A percentile compares a stretch with the other conserved stretches of the same genome.
phyloP scores from a whole-genome alignment of 768 basidiomycete species.

The Gymnopilus junonius region DNA sequence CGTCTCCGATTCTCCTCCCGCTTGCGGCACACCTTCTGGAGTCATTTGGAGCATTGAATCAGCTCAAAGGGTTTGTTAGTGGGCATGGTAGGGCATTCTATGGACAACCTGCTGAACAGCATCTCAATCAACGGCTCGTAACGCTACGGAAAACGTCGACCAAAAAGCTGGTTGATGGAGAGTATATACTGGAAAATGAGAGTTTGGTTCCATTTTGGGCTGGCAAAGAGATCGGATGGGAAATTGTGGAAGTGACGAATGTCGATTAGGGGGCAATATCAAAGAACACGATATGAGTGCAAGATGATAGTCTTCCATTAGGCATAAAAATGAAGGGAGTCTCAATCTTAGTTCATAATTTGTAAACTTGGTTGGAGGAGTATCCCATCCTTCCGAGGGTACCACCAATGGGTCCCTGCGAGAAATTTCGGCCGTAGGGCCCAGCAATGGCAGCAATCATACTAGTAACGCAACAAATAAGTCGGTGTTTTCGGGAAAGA shows the following conservation, averaged over 20 bases:
- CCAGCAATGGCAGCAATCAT: conserved; percentile 81
- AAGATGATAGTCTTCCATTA: not conserved
- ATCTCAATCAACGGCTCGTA: conserved; percentile 37
- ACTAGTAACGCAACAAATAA: conserved; percentile 47
- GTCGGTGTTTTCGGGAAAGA: not conserved
- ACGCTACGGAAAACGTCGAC: conserved; percentile 45
- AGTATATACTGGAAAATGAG: conserved; percentile 52
- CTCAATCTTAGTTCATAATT: conserved; percentile 47
- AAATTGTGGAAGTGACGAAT: conserved; percentile 38
- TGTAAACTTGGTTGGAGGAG: conserved; percentile 67
- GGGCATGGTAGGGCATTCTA: conserved; percentile 84
- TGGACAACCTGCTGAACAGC: conserved; percentile 34
- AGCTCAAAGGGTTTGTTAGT: conserved; percentile 81
- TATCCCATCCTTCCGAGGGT: conserved; percentile 67
- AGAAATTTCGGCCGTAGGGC: conserved; percentile 74
- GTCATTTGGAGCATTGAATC: conserved; percentile 84
- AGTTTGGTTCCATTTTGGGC: conserved; percentile 86
- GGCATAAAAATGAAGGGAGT: not conserved
- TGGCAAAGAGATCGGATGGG: conserved; percentile 81
- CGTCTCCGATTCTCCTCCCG: conserved; percentile 89
- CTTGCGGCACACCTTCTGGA: conserved; percentile 88
- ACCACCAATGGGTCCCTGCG: conserved; percentile 75
- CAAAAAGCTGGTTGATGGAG: conserved; percentile 46
- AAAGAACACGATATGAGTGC: not conserved
- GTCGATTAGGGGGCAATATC: conserved; percentile 24